Evolutionary conservation across 345 rosid species (phyloP), one percentile per base, ranked within the genome.

Genomic region (Ailanthus altissimus): DNA sequence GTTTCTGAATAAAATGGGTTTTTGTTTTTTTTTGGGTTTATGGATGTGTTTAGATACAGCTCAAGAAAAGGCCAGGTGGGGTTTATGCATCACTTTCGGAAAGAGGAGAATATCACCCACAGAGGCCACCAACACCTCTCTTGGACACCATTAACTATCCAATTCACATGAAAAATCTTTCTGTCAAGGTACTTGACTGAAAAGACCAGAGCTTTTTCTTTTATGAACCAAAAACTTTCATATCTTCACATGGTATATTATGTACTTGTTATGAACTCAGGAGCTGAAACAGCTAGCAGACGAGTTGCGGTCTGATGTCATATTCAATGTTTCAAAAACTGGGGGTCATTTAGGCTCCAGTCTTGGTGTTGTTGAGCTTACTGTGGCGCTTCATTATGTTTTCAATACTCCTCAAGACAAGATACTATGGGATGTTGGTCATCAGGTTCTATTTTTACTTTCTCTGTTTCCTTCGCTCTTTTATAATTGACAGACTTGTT

Each of bases 361-460:
- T 82, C 98, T 96, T 79, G 99, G 99, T 79, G 98, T 96, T 63
- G 97, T 96, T 71, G 99, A 96, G 89, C 97, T 96, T 47, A 96
- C 98, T 26, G 98, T 96, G 74, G 97, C 97, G 79, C 97, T 96
- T 86, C 99, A 96, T 82, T 92, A 87, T 85, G 94, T 96, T 79
- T 96, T 96, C 71, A 92, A 91, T 77, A 75, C 93, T 73, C 99
- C 99, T 75, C 89, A 90, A 71, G 99, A 96, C 74, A 92, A 77
- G 89, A 89, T 96, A 16, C 84, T 96, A 8, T 96, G 97, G 99
- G 99, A 96, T 83, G 99, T 96, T 74, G 99, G 99, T 77, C 99
- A 96, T 84, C 99, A 96, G 97, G 97, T 90, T 74, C 49, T 20
- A n/a, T 76, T 67, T 15, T 56, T 57, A 70, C 46, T 45, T 62